Evolutionary conservation across 2,329 filamentous ascomycete species (phyloP), one percentile per base, ranked within the genome.

Genomic region (Exophiala mesophila): DNA sequence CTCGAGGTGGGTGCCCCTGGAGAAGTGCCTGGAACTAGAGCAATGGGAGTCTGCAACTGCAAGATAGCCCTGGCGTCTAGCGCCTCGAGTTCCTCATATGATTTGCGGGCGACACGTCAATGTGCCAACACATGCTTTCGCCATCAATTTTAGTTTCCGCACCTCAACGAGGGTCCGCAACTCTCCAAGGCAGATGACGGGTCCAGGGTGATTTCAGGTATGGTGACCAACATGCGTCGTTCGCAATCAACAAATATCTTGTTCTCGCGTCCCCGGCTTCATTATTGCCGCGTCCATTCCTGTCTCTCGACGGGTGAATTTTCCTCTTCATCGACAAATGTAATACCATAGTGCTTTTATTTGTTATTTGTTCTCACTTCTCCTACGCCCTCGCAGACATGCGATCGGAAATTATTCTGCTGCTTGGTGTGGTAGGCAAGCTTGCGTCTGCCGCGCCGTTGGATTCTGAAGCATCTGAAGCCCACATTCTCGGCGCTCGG

Each of bases 401-500:
- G 48, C 41, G 41, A 36, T 35, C 33, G 33, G 35, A 36, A 31
- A 16, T 42, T 20, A 44, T 34, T 34, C 9, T 41, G 17, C 30
- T 44, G 32, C 36, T 42, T 32, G 41, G 44, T 35, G 35, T 53
- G 31, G 28, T 36, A 41, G 47, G 40, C 32, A 46, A 41, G 34
- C 40, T 57, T 20, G 54, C 47, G 15, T 13, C 53, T 18, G 47
- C 52, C 23, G 38, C 47, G 26, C 47, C 54, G 16, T 19, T 53
- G 2, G 52, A 44, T 6, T 47, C 49, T 31, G 57, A 57, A 6
- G 47, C 59, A 21, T 47, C 53, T 4, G 43, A 47, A n/a, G 10
- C 43, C 9, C 39, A 52, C 30, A 24, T 41, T 13, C 41, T 49
- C 54, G 57, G 41, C 44, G 57, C 44, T 54, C 57, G 28, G 32